A percentile compares a stretch with the other conserved stretches of the same genome.
Conservation (phyloP, 2,329 filamentous ascomycete species). For the Monosporascus cannonballus region DNA sequence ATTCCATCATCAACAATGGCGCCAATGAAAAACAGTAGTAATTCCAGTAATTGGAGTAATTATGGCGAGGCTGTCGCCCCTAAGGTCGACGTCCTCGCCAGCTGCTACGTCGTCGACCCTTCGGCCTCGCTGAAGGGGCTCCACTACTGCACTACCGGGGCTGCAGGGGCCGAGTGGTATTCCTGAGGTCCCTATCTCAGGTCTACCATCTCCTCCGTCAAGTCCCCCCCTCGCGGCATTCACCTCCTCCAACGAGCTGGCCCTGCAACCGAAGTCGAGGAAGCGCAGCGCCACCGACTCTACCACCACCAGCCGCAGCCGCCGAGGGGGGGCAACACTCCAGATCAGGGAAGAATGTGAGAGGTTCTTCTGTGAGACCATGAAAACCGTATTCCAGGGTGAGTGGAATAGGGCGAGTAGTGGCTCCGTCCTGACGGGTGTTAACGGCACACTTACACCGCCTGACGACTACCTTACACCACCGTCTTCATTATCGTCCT, state of each 20-base stretch:
- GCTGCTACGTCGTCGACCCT: constrained; percentile 79
- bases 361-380: constrained; percentile 98
- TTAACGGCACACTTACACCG: constrained; percentile 46
- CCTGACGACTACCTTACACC: constrained; percentile 37
- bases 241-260: constrained; percentile 61
- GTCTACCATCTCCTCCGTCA: constrained; percentile 76
- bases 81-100: constrained; percentile 75
- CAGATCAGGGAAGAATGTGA: constrained; percentile 99
- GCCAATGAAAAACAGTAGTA: constrained; percentile 66
- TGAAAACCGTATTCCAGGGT: constrained; percentile 92
- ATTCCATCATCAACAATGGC: constrained; percentile 42
- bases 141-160: constrained; percentile 93
- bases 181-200: constrained; percentile 85
- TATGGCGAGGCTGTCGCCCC: constrained; percentile 62
- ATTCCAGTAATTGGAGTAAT: constrained; percentile 71
- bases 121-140: constrained; percentile 70
- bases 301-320: constrained; percentile 36
- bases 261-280: constrained; percentile 53
- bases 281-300: constrained; percentile 30
- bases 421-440: constrained; percentile 85
- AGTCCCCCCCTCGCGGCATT: constrained; percentile 83
- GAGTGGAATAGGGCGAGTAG: constrained; percentile 72
- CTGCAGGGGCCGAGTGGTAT: constrained; percentile 86
- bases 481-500: constrained; percentile 23
- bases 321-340: constrained; percentile 87